Base-by-base conservation (phyloP, 1,284 basidiomycete species). In the Sanguinoderma infundibulare region DNA sequence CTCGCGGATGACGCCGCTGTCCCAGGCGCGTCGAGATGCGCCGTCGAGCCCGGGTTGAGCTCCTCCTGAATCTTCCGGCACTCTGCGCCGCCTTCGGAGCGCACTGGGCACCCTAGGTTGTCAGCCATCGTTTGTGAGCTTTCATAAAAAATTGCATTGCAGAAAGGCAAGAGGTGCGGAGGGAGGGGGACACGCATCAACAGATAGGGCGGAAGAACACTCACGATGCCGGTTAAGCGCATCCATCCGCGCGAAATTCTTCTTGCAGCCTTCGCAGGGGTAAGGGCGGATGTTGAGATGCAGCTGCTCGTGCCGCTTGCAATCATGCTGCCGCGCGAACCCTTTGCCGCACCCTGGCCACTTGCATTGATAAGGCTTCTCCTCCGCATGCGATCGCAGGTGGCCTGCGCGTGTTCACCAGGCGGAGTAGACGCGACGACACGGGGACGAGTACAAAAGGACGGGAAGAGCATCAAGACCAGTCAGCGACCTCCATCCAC, bases 321-420 rank as follows among this genome's bases (percentile, higher is more conserved):
- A 93, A 71, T 94, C 92, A 68, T 94, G 91, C 73, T 92, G 90
- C 59, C 91, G 75, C n/a, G 91, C 90, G 64, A 94, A 94, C 38
- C 90, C 89, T 76, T 92, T 93, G 53, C 85, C 87, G 69, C 92
- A 94, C 20, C 90, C 91, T 0, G 92, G 91, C 90, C 91, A 94
- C 70, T 90, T 89, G 78, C 92, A 94, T 70, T 87, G 83, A 80
- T 90, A 94, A 28, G 91, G 91, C 65, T 91, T 87, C 74, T 94
- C 91, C 71, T 92, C 89, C 53, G 89, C 90, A 67, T 94, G 92
- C n/a, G 89, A 91, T 38, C 90, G 87, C 69, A 94, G 81, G 70
- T 94, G 92, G 24, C 88, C 89, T 87, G 67, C 47, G 47, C 52
- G 55, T 52, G 63, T 17, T 22, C 50, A 47, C 53, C 42, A 50